Base-by-base conservation (phyloP, 2,329 filamentous ascomycete genomes). In the Pseudonectria foliicola region DNA sequence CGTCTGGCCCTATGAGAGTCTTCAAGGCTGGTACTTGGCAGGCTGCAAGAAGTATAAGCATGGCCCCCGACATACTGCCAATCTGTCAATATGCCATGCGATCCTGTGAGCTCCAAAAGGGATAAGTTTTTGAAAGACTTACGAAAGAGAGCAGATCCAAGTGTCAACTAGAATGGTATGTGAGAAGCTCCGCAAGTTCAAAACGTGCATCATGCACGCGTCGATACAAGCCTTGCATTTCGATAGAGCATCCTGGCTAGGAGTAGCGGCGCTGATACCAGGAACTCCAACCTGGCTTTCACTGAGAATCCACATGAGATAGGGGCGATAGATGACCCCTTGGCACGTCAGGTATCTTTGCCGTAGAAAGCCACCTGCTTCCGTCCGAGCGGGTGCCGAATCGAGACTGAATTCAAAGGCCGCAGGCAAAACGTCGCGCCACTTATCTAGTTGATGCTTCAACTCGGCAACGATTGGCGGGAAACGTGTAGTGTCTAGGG, bases 131-230 rank as follows among this genome's bases (percentile, higher is more conserved):
- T 11, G 13, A 3, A 10, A 4, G 3, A 59, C 66, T 48, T 53
- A 72, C 68, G 68, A 72, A 0, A 74, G 44, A 0, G 68, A 69
- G 29, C 70, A 74, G 14, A 73, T 73, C 70, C 70, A 74, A 0
- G 68, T 71, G 43, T 74, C 70, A 2, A 73, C 61, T 24, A 74
- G 48, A 0, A 73, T 61, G 0, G 70, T 74, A 31, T 74, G 70
- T 0, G 64, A 56, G 35, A 69, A 71, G 0, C 64, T 63, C 14
- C 64, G 46, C 4, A 73, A 41, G 26, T 72, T 70, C 27, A 69
- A 49, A 0, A 71, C 68, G 33, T 73, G 70, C 26, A 71, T 40
- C 11, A 68, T 44, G 23, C 68, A 71, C 0, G 68, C 66, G 34
- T 71, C 64, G 0, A 72, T 49, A 26, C 68, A 71, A 1, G 62